Conservation (phyloP, 768 basidiomycete species). For the Tylopilus vinaceipallidus region DNA sequence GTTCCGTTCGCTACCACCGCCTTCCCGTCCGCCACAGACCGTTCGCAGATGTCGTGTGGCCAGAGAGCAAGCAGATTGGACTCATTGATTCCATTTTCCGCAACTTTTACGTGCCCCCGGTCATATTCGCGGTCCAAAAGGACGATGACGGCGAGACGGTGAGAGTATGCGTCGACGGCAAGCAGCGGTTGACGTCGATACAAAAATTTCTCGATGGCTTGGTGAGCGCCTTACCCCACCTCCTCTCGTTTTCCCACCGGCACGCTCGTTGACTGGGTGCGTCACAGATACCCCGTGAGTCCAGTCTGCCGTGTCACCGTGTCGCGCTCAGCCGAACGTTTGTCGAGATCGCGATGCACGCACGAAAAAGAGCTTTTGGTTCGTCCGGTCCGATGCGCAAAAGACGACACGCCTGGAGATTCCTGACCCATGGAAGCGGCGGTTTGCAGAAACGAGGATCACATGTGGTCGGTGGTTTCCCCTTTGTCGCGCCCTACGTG, state of each 20-base stretch:
- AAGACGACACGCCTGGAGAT: constrained; percentile 48
- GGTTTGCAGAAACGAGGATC: constrained; percentile 56
- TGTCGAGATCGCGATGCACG: constrained; percentile 50
- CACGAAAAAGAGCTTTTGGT: constrained; percentile 66
- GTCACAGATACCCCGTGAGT: constrained; percentile 54
- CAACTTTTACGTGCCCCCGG: constrained; percentile 53
- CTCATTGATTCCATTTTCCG: constrained; percentile 51
- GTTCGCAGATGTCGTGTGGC: constrained; percentile 71
- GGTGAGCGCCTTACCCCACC: constrained; percentile 29
- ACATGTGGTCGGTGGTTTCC: constrained; percentile 62
- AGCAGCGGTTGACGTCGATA: constrained; percentile 49
- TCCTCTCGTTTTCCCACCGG: neutral
- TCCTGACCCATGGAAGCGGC: constrained; percentile 48
- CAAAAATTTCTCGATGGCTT: constrained; percentile 48
- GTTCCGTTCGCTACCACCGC: constrained; percentile 4
- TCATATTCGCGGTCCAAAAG: constrained; percentile 44
- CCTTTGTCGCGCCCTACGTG: neutral
- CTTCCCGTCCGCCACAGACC: neutral
- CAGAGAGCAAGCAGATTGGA: constrained; percentile 58
- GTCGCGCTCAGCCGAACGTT: constrained; percentile 12
- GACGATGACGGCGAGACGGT: constrained; percentile 42
- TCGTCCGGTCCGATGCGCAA: constrained; percentile 47
- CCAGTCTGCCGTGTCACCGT: neutral
- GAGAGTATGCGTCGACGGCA: constrained; percentile 51
- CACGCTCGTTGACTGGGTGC: constrained; percentile 8